Evolutionary conservation across 2,329 filamentous ascomycete species (phyloP).

Genomic region (Clonostachys rhizophaga): DNA sequence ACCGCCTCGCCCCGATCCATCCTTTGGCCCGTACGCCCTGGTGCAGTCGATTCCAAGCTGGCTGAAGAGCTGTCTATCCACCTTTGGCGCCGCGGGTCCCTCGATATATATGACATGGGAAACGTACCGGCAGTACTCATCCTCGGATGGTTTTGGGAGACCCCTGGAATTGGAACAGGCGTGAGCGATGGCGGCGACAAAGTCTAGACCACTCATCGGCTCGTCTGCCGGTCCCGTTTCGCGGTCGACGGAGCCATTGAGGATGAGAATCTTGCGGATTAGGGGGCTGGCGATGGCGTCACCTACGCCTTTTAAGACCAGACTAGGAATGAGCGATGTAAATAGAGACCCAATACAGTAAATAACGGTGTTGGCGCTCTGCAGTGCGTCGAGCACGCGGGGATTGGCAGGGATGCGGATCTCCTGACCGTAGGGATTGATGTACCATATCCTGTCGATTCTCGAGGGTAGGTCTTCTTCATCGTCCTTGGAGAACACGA

Average conservation of each 20-base stretch:
- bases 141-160: constrained; percentile 23
- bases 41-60: constrained; percentile 72
- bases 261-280: constrained; percentile 70
- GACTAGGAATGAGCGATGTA: constrained; percentile 79
- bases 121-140: constrained; percentile 64
- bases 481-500: constrained; percentile 72
- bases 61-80: constrained; percentile 61
- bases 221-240: constrained; percentile 70
- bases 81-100: constrained; percentile 61
- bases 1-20: constrained; percentile 32
- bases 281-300: constrained; percentile 40
- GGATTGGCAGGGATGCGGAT: constrained; percentile 83
- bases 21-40: constrained; percentile 67
- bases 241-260: constrained; percentile 80
- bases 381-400: constrained; percentile 67
- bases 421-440: constrained; percentile 97
- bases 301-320: constrained; percentile 73
- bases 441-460: constrained; percentile 89
- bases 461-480: constrained; percentile 73
- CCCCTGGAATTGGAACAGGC: constrained; percentile 68
- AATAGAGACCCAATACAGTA: constrained; percentile 95
- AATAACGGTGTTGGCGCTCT: constrained; percentile 62
- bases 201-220: constrained; percentile 73
- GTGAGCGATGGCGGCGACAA: constrained; percentile 72
- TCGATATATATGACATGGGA: constrained; percentile 82